These are phyloP conservation scores for Thalia dealbata DNA, from an alignment of 176 grass and related monocot genomes.

Conservation along the genomic window DNA sequence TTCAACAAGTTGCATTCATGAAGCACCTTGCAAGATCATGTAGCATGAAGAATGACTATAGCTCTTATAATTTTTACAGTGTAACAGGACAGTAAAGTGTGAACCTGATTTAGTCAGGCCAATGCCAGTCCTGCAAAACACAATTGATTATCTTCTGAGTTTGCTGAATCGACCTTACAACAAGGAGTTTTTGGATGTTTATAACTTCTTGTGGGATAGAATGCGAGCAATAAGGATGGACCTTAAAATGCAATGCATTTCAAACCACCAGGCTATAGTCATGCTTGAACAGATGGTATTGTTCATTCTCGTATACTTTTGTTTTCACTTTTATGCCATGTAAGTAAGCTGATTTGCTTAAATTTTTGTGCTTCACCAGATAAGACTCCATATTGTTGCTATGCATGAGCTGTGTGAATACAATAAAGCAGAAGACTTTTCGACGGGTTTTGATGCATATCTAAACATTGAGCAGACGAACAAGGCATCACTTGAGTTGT, in stretches of 20 bases:
- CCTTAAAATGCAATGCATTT: slow-evolving; percentile 95
- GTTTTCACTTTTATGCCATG: not conserved
- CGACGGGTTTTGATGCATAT: slow-evolving; percentile 92
- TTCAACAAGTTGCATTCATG: slow-evolving; percentile 26
- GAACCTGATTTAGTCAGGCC: too few species aligned
- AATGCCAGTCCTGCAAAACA: too few species aligned
- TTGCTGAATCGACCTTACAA: slow-evolving; percentile 72
- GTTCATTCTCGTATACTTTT: not conserved
- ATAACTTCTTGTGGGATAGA: too few species aligned
- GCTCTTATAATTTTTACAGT: too few species aligned
- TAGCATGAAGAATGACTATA: slow-evolving; percentile 37
- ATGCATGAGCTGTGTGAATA: too few species aligned
- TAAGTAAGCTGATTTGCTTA: not conserved
- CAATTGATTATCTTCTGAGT: slow-evolving; percentile 77
- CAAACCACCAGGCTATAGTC: slow-evolving; percentile 59
- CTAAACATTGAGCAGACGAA: slow-evolving; percentile 99
- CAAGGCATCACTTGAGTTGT: slow-evolving; percentile 87
- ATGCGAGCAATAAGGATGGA: slow-evolving; percentile 97
- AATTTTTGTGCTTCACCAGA: slow-evolving; percentile 38
- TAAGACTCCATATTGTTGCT: too few species aligned
- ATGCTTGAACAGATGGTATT: slow-evolving; percentile 98
- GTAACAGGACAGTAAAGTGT: too few species aligned
- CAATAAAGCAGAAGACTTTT: slow-evolving; percentile 85
- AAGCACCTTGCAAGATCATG: slow-evolving; percentile 36
- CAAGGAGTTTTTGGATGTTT: slow-evolving; percentile 66